Conservation (phyloP, 352 stramenopile species). For the Phytophthora melonis region DNA sequence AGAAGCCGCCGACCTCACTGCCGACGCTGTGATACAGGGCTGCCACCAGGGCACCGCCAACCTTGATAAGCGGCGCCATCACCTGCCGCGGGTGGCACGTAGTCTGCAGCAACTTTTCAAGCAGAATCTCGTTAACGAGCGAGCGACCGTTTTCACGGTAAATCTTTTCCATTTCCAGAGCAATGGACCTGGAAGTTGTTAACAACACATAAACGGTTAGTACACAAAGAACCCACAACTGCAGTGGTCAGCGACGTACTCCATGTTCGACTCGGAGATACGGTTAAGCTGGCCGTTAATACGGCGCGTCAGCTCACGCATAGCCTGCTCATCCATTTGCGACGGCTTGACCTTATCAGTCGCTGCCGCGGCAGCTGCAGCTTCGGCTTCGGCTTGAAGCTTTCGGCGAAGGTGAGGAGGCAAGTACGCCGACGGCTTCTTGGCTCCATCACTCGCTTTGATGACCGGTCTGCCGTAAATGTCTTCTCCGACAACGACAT, state of each 20-base stretch:
- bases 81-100: slow-evolving; percentile 73
- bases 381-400: slow-evolving; percentile 55
- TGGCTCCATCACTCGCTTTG: slow-evolving; percentile 47
- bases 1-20: slow-evolving; percentile 83
- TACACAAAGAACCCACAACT: neutral
- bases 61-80: slow-evolving; percentile 84
- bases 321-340: slow-evolving; percentile 76
- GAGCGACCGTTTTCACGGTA: slow-evolving; percentile 76
- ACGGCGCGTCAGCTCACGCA: slow-evolving; percentile 74
- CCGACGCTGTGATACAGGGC: slow-evolving; percentile 83
- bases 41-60: slow-evolving; percentile 69
- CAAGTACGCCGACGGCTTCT: slow-evolving; percentile 78
- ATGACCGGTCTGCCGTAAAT: slow-evolving; percentile 86
- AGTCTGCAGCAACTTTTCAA: slow-evolving; percentile 77
- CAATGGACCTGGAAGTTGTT: slow-evolving; percentile 55
- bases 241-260: slow-evolving; percentile 47
- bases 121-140: slow-evolving; percentile 77
- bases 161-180: slow-evolving; percentile 83
- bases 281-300: slow-evolving; percentile 93
- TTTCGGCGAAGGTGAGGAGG: slow-evolving; percentile 84
- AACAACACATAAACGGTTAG: slow-evolving; percentile 12
- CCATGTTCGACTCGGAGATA: slow-evolving; percentile 93
- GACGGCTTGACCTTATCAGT: slow-evolving; percentile 44
- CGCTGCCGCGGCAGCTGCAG: slow-evolving; percentile 40
- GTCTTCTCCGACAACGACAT: slow-evolving; percentile 73